Percentiles rank a stretch among this genome's conserved stretches.
Evolutionary conservation across 2,329 filamentous ascomycete species (phyloP).

Genomic region (Arthroderma sp.): DNA sequence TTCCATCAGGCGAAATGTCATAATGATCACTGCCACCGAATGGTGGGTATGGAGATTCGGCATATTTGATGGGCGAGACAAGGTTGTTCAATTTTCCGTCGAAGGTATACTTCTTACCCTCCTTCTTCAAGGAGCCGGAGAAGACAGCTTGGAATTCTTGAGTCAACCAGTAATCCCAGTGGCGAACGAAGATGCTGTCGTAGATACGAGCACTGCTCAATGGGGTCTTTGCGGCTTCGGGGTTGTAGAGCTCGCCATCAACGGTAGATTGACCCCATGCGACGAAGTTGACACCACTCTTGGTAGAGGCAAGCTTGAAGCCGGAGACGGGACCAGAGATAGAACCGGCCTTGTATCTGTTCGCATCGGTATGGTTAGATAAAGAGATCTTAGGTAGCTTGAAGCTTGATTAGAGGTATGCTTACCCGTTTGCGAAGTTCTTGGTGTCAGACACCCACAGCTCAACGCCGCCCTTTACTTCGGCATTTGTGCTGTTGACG

Average conservation of each 20-base stretch:
- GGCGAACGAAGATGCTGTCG: conserved; percentile 60
- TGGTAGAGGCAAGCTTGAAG: conserved; percentile 24
- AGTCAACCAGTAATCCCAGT: conserved; percentile 68
- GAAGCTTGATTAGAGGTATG: not conserved
- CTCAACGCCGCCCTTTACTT: conserved; percentile 27
- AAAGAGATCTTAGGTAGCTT: no score
- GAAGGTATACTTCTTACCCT: conserved; percentile 23
- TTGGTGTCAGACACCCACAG: conserved; percentile 25
- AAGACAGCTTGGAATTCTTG: conserved; percentile 60
- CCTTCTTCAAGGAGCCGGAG: conserved; percentile 47
- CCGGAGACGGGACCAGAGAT: conserved; percentile 26
- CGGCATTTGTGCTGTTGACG: conserved; percentile 35
- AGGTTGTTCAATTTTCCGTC: conserved; percentile 44
- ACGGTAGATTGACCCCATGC: conserved; percentile 50
- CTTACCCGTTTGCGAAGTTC: conserved; percentile 22
- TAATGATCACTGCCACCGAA: conserved; percentile 75
- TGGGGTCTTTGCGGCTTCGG: conserved; percentile 45
- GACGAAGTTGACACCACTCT: conserved; percentile 36
- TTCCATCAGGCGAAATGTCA: conserved; percentile 41
- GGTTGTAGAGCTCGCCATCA: conserved; percentile 56
- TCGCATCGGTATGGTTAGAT: not conserved
- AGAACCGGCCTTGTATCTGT: conserved; percentile 27
- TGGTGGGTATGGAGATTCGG: conserved; percentile 40
- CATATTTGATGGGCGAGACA: conserved; percentile 24
- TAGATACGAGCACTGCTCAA: conserved; percentile 58